A percentile compares a stretch with the other conserved stretches of the same genome.
phyloP scores from a whole-genome alignment of 2,329 filamentous ascomycete species.

The Fusarium nematophilum region DNA sequence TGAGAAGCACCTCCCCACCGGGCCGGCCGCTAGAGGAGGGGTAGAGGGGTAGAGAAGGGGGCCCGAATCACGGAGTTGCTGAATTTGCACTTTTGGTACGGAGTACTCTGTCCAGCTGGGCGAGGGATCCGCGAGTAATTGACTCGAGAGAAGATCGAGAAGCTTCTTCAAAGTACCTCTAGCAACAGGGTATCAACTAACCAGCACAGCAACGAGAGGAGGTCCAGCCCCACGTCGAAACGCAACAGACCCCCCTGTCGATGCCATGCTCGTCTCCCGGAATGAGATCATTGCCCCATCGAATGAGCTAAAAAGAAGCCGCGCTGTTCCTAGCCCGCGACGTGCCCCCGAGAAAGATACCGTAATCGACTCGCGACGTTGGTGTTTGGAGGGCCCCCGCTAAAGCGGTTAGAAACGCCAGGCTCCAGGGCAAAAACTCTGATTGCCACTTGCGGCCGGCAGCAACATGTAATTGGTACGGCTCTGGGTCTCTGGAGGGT shows the following conservation, averaged over 20 bases:
- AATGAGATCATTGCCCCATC: constrained; percentile 40
- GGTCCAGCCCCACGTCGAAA: constrained; percentile 28
- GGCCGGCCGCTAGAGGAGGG: constrained; percentile 12
- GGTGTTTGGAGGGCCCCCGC: no score
- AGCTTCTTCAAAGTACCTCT: constrained; percentile 30
- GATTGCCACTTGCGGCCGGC: not conserved
- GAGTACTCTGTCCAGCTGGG: no score
- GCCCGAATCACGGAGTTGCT: constrained; percentile 8
- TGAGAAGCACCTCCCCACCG: constrained; percentile 18
- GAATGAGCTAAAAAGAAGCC: constrained; percentile 32
- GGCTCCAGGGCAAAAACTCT: not conserved
- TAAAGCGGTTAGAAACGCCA: not conserved
- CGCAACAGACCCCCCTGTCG: not conserved
- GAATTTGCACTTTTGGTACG: no score
- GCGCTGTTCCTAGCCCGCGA: constrained; percentile 11
- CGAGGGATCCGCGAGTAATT: no score
- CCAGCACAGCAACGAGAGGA: not conserved
- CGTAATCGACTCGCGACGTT: no score
- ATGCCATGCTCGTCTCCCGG: not conserved
- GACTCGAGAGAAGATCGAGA: constrained; percentile 26
- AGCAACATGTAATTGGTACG: constrained; percentile 20
- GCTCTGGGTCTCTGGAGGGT: constrained; percentile 5
- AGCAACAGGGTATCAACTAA: constrained; percentile 3
- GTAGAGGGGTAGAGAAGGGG: constrained; percentile 10
- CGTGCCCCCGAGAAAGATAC: constrained; percentile 30